Evolutionary conservation across 805 yeast genomes (phyloP).

Genomic region (Tetrapisispora phaffii): DNA sequence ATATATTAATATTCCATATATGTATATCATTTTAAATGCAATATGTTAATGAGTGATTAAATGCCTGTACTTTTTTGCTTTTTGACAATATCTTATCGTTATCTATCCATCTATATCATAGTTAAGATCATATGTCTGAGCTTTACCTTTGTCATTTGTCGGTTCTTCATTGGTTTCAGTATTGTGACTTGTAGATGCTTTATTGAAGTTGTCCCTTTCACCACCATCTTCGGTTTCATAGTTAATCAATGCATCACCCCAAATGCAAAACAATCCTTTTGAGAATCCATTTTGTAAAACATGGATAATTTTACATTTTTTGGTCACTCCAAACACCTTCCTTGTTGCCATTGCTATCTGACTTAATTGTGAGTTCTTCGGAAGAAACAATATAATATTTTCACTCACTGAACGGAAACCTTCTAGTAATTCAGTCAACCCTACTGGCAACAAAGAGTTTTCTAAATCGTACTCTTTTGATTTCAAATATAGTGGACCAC

Average conservation of each 20-base stretch:
- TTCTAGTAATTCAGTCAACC: slow-evolving; percentile 35
- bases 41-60: background rate
- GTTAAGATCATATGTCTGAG: background rate
- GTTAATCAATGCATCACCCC: slow-evolving; percentile 43
- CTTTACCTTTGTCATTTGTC: background rate
- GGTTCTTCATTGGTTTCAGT: background rate
- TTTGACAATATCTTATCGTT: too few species aligned
- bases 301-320: slow-evolving; percentile 38
- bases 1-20: background rate
- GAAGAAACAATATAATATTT: slow-evolving; percentile 53
- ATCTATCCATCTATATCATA: slow-evolving; percentile 3
- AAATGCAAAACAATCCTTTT: slow-evolving; percentile 49
- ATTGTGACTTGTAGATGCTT: too few species aligned
- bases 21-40: background rate
- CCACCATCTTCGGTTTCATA: slow-evolving; percentile 5
- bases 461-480: slow-evolving; percentile 39
- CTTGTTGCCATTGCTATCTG: slow-evolving; percentile 43
- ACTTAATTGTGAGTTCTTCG: slow-evolving; percentile 45
- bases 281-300: slow-evolving; percentile 34
- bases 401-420: slow-evolving; percentile 34
- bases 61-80: too few species aligned
- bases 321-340: slow-evolving; percentile 36
- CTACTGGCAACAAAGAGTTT: slow-evolving; percentile 38
- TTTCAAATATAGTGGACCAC: slow-evolving; percentile 54
- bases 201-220: background rate